These are phyloP conservation scores for Cucumis hystrix DNA, from an alignment of 306 rosid species.

Conservation along the genomic window DNA sequence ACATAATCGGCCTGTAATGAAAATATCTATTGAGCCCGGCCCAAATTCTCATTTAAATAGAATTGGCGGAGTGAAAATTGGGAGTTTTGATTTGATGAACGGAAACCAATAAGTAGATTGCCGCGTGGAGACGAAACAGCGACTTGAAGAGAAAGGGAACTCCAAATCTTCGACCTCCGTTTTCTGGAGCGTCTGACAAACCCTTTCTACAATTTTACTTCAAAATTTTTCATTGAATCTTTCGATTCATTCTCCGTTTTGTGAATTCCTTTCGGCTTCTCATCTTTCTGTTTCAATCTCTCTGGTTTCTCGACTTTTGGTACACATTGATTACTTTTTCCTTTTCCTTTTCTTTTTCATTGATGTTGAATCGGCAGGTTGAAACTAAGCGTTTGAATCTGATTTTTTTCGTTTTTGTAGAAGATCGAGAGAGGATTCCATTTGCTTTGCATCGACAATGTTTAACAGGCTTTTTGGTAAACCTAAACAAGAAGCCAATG, in stretches of 20 bases:
- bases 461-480: conserved; percentile 70
- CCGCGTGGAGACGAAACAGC: conserved; percentile 2
- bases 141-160: background rate
- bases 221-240: background rate
- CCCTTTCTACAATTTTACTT: background rate
- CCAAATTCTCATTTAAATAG: background rate
- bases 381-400: conserved; percentile 2
- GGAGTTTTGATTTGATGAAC: background rate
- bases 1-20: background rate
- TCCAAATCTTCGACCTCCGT: background rate
- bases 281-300: background rate
- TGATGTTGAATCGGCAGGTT: background rate
- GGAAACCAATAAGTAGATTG: background rate
- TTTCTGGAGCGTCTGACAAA: background rate
- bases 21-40: background rate
- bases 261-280: background rate
- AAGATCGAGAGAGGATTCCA: conserved; percentile 13
- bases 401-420: conserved; percentile 10
- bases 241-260: background rate
- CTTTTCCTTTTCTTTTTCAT: background rate
- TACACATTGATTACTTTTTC: background rate
- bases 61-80: background rate
- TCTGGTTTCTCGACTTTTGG: background rate
- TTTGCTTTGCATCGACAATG: conserved; percentile 37
- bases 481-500: conserved; percentile 71